A percentile compares a stretch with the other conserved stretches of the same genome.
Evolutionary conservation across 2,329 filamentous ascomycete genomes (phyloP).

Genomic region (Beauveria sp.): DNA sequence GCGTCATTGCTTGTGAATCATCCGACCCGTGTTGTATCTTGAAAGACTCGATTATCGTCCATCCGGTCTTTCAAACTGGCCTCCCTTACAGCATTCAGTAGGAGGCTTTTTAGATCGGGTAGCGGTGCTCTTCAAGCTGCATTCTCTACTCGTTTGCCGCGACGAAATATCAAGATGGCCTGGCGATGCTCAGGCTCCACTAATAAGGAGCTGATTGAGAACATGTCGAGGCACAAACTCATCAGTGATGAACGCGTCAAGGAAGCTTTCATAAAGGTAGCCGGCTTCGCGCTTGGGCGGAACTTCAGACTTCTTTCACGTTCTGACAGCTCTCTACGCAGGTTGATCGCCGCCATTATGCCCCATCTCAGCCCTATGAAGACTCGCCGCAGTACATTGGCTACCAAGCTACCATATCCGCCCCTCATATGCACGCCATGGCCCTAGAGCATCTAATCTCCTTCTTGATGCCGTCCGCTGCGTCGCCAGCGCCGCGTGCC

Average conservation of each 20-base stretch:
- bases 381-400: slow-evolving; percentile 51
- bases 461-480: slow-evolving; percentile 30
- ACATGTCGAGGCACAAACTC: slow-evolving; percentile 63
- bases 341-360: slow-evolving; percentile 86
- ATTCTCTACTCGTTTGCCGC: neutral
- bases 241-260: slow-evolving; percentile 67
- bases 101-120: neutral
- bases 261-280: slow-evolving; percentile 69
- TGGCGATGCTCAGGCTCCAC: slow-evolving; percentile 75
- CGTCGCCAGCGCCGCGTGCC: slow-evolving; percentile 40
- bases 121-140: slow-evolving; percentile 4
- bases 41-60: neutral
- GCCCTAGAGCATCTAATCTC: slow-evolving; percentile 43
- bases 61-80: neutral
- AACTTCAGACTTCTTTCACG: neutral
- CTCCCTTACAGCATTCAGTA: neutral
- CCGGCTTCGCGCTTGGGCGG: slow-evolving; percentile 1
- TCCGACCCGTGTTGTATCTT: neutral
- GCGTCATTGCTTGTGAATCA: neutral
- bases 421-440: slow-evolving; percentile 54
- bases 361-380: slow-evolving; percentile 61
- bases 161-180: slow-evolving; percentile 56
- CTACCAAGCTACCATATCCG: slow-evolving; percentile 48
- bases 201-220: slow-evolving; percentile 70
- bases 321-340: slow-evolving; percentile 24